Base-by-base conservation (phyloP, 164 flowering plant genomes). In the Warburgia ugandensis region DNA sequence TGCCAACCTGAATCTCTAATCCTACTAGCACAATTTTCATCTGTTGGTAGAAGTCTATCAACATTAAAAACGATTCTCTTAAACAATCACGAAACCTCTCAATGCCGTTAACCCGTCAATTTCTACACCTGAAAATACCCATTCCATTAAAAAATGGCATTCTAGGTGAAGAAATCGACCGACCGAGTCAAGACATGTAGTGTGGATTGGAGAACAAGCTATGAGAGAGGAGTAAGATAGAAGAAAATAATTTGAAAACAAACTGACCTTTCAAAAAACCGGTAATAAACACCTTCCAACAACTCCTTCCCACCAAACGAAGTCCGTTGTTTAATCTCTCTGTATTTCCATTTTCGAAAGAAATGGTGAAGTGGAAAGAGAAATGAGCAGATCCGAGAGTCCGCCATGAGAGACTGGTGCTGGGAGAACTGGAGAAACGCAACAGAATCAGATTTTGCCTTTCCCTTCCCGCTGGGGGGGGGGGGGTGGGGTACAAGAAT, bases 271-370 rank as follows among this genome's bases (percentile, higher is more conserved):
- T 20, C 35, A 48, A 50, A 54, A 28, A 33, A 33, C n/a, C 14
- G 19, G 62, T n/a, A 26, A 67, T 41, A 62, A 45, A 56, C 56
- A 50, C 37, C 59, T 33, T 48, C 10, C 17, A 68, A 59, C 63
- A 68, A 53, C 67, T 28, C 61, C 72, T 37, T 20, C 33, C 59
- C 60, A 73, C 77, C 77, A 58, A 70, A 54, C 73, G 14, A 35
- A 49, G 7, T 32, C 51, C n/a, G 42, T 50, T 21, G 16, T 29
- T 56, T 44, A 53, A 45, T 29, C 38, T 38, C 37, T 29, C 52
- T 37, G 46, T 10, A 50, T 29, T 43, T 52, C 52, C 58, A 44
- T 45, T 25, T 29, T 41, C 38, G 16, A 52, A 29, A 13, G 2
- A 16, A 23, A 32, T 23, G 21, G 40, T 45, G 50, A 30, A 17